Evolutionary conservation across 2,329 filamentous ascomycete species (phyloP).

Genomic region (Ceratocystis harringtonii): DNA sequence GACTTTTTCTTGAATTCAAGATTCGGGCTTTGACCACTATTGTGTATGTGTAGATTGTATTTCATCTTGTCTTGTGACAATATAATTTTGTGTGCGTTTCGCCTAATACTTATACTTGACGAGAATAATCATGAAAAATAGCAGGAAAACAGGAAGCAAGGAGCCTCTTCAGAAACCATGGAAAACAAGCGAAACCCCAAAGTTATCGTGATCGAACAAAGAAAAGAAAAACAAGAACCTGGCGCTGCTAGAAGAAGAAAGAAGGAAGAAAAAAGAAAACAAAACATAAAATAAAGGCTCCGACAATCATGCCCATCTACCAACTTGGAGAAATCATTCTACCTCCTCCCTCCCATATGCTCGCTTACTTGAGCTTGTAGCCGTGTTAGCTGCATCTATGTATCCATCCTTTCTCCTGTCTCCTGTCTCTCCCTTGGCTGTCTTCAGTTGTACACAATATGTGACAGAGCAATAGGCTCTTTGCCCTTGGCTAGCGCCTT

Average conservation of each 20-base stretch:
- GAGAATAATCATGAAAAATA: background rate
- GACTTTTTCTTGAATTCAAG: background rate
- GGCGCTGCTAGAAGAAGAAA: background rate
- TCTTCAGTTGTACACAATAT: conserved; percentile 5
- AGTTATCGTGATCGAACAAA: background rate
- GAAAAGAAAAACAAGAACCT: background rate
- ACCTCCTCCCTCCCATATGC: no score
- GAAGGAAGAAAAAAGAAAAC: background rate
- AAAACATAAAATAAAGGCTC: background rate
- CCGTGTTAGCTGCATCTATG: background rate
- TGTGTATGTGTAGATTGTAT: background rate
- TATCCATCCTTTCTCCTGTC: background rate
- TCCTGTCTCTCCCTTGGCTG: background rate
- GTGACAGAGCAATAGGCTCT: background rate
- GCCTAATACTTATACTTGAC: background rate
- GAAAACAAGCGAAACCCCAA: background rate
- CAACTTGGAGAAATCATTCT: no score
- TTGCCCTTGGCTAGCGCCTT: background rate
- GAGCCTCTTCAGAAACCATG: background rate
- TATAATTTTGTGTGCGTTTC: background rate
- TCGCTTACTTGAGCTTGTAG: background rate
- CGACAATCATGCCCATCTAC: no score
- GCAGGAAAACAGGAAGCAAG: background rate
- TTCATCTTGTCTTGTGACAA: background rate
- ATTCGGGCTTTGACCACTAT: background rate